Evolutionary conservation across 169 alveolate species (phyloP).

Genomic region (Plasmodium relictum): DNA sequence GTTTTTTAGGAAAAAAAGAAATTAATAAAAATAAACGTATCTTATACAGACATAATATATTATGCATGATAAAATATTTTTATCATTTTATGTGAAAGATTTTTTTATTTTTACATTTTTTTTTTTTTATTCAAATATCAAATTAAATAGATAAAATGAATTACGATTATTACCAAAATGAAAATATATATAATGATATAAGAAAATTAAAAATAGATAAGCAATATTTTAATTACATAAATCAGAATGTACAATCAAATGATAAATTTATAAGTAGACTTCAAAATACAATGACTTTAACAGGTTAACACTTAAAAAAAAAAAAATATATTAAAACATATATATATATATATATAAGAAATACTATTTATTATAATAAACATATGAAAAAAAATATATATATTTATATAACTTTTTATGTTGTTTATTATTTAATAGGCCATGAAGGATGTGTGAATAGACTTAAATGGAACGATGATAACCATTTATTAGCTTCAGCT

Average conservation of each 20-base stretch:
- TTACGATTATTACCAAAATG: conserved; percentile 2
- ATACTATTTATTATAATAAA: no score
- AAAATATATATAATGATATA: conserved; percentile 13
- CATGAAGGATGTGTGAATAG: conserved; percentile 82
- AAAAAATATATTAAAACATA: neutral
- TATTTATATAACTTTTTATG: neutral
- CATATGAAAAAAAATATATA: neutral
- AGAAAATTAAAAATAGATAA: conserved; percentile 16
- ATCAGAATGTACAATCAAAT: conserved; percentile 40
- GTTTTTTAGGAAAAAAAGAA: no score
- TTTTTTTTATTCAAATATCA: conserved; percentile 1
- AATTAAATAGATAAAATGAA: conserved; percentile 12
- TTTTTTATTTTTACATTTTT: conserved; percentile 4
- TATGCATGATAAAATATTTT: no score
- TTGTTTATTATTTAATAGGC: conserved; percentile 30
- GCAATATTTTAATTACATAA: conserved; percentile 17
- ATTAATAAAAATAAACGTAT: no score
- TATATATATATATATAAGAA: neutral
- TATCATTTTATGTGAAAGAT: no score
- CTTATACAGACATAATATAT: no score
- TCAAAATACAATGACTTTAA: conserved; percentile 31
- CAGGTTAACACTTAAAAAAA: conserved; percentile 15
- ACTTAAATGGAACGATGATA: conserved; percentile 80
- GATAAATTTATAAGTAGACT: conserved; percentile 37
- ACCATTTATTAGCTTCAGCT: conserved; percentile 79